These are phyloP conservation scores for Penicillium odoratum DNA, from an alignment of 495 filamentous ascomycete species.

Conservation along the genomic window DNA sequence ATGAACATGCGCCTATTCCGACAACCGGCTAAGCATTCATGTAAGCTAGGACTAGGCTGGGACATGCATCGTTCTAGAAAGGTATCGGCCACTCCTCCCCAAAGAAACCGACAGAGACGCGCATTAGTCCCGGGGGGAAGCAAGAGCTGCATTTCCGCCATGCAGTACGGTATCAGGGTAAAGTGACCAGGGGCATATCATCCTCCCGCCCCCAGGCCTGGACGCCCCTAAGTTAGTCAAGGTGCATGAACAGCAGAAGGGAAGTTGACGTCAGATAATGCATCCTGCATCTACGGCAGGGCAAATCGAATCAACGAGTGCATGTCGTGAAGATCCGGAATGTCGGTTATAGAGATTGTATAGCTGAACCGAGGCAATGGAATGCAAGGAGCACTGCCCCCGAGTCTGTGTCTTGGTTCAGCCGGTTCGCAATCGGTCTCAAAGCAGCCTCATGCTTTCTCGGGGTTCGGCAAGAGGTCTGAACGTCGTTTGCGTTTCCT, in stretches of 20 bases:
- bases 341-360: background rate
- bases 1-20: background rate
- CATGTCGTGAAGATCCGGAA: background rate
- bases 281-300: background rate
- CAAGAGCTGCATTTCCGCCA: conserved; percentile 27
- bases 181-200: conserved; percentile 7
- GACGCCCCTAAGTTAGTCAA: conserved; percentile 6
- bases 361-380: background rate
- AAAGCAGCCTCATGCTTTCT: conserved; percentile 9
- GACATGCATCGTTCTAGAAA: conserved; percentile 30
- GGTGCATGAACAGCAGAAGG: conserved; percentile 18
- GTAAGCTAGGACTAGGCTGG: conserved; percentile 3
- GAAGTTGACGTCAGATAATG: conserved; percentile 18
- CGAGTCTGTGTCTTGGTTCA: background rate
- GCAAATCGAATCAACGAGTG: too few species aligned
- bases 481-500: conserved; percentile 5
- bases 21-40: background rate
- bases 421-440: conserved; percentile 7
- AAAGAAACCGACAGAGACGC: conserved; percentile 22
- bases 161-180: conserved; percentile 21
- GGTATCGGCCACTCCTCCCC: conserved; percentile 16
- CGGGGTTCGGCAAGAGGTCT: conserved; percentile 6
- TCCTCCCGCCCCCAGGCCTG: conserved; percentile 1
- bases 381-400: background rate
- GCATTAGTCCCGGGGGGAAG: conserved; percentile 43